Evolutionary conservation across 2,329 filamentous ascomycete genomes (phyloP).

Genomic region (Cladosporium austrohemisphaericum): DNA sequence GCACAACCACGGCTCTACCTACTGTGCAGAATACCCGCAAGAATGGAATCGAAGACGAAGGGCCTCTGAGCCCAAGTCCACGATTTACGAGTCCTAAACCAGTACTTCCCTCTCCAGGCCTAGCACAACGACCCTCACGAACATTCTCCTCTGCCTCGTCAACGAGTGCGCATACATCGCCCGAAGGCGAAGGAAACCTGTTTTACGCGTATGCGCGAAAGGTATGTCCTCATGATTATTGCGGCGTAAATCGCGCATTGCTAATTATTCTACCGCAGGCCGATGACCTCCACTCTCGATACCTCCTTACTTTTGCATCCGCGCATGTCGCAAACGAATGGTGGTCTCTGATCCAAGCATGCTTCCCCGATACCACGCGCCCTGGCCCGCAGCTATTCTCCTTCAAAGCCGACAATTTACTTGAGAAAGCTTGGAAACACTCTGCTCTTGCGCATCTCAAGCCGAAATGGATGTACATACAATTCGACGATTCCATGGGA

Average conservation of each 20-base stretch:
- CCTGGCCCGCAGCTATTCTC: constrained; percentile 33
- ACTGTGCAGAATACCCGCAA: constrained; percentile 18
- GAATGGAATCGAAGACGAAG: constrained; percentile 3
- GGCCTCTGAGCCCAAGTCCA: constrained; percentile 6
- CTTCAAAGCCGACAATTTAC: constrained; percentile 28
- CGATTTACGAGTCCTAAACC: constrained; percentile 9
- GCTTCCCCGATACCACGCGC: constrained; percentile 28
- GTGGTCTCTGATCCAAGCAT: constrained; percentile 30
- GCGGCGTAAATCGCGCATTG: background rate
- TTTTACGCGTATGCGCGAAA: constrained; percentile 30
- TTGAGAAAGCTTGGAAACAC: constrained; percentile 29
- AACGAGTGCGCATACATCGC: background rate
- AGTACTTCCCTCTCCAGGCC: background rate
- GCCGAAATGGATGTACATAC: constrained; percentile 32
- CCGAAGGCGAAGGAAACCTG: constrained; percentile 21
- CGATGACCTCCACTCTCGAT: constrained; percentile 28
- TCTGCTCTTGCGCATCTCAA: constrained; percentile 28
- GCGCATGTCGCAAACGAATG: constrained; percentile 31
- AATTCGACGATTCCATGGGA: constrained; percentile 17
- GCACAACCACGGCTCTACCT: constrained; percentile 26
- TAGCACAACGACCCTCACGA: constrained; percentile 4
- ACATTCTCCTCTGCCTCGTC: constrained; percentile 6
- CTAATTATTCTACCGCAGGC: constrained; percentile 15
- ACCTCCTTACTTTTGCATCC: constrained; percentile 32
- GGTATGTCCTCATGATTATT: constrained; percentile 15